Base-by-base conservation (phyloP, 306 rosid genomes). In the Medicago lupulina region DNA sequence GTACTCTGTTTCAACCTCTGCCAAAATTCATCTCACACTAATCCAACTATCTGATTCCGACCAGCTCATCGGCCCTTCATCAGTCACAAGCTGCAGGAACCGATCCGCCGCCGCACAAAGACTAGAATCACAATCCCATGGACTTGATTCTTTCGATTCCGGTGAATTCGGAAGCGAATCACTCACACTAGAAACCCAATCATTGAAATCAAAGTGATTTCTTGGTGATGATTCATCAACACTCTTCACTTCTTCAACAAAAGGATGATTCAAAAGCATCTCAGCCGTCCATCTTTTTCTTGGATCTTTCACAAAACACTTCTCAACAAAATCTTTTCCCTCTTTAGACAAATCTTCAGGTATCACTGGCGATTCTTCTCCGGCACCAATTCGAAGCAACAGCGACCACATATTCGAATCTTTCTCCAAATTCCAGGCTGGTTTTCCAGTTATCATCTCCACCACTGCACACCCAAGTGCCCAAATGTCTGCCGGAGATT, bases 231-330 rank as follows among this genome's bases (percentile, higher is more conserved):
- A 6, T 1, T 82, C 81, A 1, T 58, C 68, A 4, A 46, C 43
- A 2, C 21, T 40, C 46, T 84, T 73, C 80, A 73, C 50, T 14
- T 50, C 72, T 1, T 68, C 75, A 0, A 91, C 44, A 18, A 95
- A 92, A 0, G 97, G 90, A 43, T 95, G 99, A 1, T 68, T 58
- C 67, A 95, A 41, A 28, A 95, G 97, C 98, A 84, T 92, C 80
- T 95, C 97, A 0, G 99, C 97, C 61, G 93, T 95, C 99, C 99
- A 95, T 79, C 99, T 76, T 66, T 83, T 75, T 9, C 13, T 76
- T 0, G 97, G 90, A 82, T 95, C 96, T 53, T 83, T 95, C 36
- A 89, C 79, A 9, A 95, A 87, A 76, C 99, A 92, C 79, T 92
- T 90, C 0, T 41, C 12, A 0, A 92, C 58, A 80, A 96, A 96